These are phyloP conservation scores for Mortierella antarctica DNA, from an alignment of 192 early-diverging fungal genomes.

Conservation along the genomic window DNA sequence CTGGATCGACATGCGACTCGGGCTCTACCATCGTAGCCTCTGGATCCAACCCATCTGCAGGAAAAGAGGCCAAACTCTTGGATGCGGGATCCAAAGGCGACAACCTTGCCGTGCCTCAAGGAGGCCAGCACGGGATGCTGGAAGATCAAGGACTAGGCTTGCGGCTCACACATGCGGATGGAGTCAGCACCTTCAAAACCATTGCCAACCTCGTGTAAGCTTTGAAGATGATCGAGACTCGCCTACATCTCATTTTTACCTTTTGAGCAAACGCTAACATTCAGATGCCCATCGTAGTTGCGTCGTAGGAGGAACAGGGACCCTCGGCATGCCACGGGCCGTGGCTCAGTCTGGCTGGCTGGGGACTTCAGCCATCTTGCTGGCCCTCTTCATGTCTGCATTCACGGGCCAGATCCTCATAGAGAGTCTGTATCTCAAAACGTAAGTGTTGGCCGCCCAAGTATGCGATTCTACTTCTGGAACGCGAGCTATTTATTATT, in stretches of 20 bases:
- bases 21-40: constrained; percentile 12
- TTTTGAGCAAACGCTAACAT: no score
- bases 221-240: neutral
- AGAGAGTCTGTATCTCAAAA: constrained; percentile 60
- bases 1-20: constrained; percentile 12
- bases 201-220: constrained; percentile 27
- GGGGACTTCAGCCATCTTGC: constrained; percentile 54
- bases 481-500: neutral
- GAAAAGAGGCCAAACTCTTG: neutral
- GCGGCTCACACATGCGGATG: neutral
- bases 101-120: neutral
- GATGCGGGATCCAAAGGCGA: neutral
- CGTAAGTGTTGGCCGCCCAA: constrained; percentile 22
- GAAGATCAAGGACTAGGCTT: no score
- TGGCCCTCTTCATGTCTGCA: constrained; percentile 62
- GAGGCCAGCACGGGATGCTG: no score
- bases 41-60: neutral
- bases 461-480: neutral
- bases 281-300: constrained; percentile 37
- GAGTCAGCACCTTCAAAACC: constrained; percentile 21
- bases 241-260: neutral
- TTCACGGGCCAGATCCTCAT: constrained; percentile 68
- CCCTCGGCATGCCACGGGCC: constrained; percentile 67
- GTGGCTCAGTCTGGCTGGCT: constrained; percentile 67
- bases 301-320: constrained; percentile 68